These are phyloP conservation scores for Pelargonium citronellum DNA, from an alignment of 441 rosid species.

Conservation along the genomic window DNA sequence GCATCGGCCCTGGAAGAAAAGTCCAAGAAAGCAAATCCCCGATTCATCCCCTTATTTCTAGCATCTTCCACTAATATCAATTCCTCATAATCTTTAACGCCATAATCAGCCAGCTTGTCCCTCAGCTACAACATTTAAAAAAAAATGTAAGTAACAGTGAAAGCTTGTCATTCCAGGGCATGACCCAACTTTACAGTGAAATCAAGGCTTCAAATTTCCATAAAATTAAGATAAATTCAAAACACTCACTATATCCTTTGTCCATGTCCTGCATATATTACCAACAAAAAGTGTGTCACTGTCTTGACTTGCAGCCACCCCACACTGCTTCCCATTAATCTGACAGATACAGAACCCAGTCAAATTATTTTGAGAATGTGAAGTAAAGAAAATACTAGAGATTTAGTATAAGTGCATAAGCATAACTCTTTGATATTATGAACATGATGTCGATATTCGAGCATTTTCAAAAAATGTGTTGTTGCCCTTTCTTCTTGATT, in stretches of 20 bases:
- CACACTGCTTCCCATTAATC: constrained; percentile 9
- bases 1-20: constrained; percentile 8
- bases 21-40: constrained; percentile 4
- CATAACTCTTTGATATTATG: neutral
- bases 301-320: constrained; percentile 12
- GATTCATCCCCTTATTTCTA: constrained; percentile 2
- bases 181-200: neutral
- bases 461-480: neutral
- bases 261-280: constrained; percentile 5
- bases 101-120: neutral
- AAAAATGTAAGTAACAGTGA: neutral
- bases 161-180: no score
- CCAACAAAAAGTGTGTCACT: constrained; percentile 10
- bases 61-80: neutral
- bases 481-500: no score
- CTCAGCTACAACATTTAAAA: neutral
- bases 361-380: neutral
- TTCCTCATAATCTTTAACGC: constrained; percentile 1
- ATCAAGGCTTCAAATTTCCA: neutral
- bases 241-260: constrained; percentile 3
- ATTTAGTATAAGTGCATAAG: neutral
- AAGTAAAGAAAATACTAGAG: neutral
- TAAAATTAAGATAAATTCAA: neutral
- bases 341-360: constrained; percentile 3
- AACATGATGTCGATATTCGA: neutral